These are phyloP conservation scores for Heliamphora pulchella DNA, from an alignment of 179 eudicot genomes.

Conservation along the genomic window DNA sequence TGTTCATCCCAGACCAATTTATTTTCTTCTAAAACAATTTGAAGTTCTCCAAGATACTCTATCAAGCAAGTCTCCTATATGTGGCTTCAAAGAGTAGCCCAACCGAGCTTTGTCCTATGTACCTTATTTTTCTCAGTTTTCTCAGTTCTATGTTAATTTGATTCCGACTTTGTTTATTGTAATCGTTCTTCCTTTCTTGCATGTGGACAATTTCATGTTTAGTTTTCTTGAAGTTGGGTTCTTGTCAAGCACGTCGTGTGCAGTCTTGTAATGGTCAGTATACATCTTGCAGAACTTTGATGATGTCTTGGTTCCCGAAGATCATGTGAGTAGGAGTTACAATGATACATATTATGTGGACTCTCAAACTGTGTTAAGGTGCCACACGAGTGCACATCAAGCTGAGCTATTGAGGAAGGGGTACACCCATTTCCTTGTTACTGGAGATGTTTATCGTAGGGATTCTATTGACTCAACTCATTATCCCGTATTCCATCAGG, in stretches of 20 bases:
- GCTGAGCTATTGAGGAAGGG: constrained; percentile 72
- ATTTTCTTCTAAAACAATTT: background rate
- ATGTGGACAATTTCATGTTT: background rate
- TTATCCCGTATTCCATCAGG: constrained; percentile 98
- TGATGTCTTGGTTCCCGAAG: constrained; percentile 94
- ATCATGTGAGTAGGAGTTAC: constrained; percentile 97
- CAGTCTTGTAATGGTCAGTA: constrained; percentile 20
- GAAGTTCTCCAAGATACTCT: too few species aligned
- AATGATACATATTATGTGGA: constrained; percentile 92
- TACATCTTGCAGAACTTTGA: constrained; percentile 86
- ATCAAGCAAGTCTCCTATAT: too few species aligned
- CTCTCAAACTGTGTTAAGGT: constrained; percentile 76
- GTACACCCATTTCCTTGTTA: constrained; percentile 73
- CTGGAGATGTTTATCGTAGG: constrained; percentile 91
- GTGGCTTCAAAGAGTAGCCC: too few species aligned
- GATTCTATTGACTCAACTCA: constrained; percentile 91
- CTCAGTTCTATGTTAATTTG: too few species aligned
- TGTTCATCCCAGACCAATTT: background rate
- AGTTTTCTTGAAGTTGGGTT: background rate
- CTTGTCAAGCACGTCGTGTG: background rate
- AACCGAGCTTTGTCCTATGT: too few species aligned
- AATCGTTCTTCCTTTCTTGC: too few species aligned
- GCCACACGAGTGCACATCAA: constrained; percentile 99
- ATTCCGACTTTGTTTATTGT: too few species aligned
- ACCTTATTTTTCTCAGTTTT: too few species aligned